Base-by-base conservation (phyloP, 2,329 filamentous ascomycete species). In the Fusarium denticulatum region DNA sequence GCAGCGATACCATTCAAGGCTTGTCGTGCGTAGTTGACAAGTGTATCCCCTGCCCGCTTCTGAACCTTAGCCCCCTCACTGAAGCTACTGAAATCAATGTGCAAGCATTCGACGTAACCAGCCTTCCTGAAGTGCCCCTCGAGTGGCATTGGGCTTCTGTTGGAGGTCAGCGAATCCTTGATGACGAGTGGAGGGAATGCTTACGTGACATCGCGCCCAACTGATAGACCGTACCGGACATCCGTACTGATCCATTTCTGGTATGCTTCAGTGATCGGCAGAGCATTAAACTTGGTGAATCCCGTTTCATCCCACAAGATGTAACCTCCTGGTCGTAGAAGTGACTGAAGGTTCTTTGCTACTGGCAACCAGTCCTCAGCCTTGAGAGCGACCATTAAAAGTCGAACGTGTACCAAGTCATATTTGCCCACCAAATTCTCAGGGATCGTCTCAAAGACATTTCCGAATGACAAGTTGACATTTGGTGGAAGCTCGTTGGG, bases 281-380 rank as follows among this genome's bases (percentile, higher is more conserved):
- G 18, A 3, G 50, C 50, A 28, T 50, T 67, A 2, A 49, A 58
- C 12, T 56, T 58, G 24, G 50, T 57, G 22, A 64, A 64, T 12
- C 64, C 64, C 7, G 60, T 57, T 11, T 67, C 64, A 5, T 64
- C 64, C 64, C 60, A 67, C 36, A 64, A 15, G 15, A 67, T 43
- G 34, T 58, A 67, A 7, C 60, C 64, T 10, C 60, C 64, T 7
- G 60, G 60, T 15, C n/a, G 30, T 10, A 67, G 12, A 20, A 67
- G 32, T 20, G 45, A 58, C 16, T 30, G n/a, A 7, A 67, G 37
- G 3, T 52, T 67, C 15, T 16, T 22, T 4, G 60, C 64, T 13
- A 47, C 64, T 12, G 50, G 32, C 8, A 43, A 20, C 64, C 60
- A 67, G 20, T 64, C 60, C 4, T 6, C 43, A 2, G 60, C 45